Percentiles rank a stretch among this genome's conserved stretches.
These are phyloP conservation scores for Yamadazyma triangularis DNA, from an alignment of 1,139 yeast species.

Conservation along the genomic window DNA sequence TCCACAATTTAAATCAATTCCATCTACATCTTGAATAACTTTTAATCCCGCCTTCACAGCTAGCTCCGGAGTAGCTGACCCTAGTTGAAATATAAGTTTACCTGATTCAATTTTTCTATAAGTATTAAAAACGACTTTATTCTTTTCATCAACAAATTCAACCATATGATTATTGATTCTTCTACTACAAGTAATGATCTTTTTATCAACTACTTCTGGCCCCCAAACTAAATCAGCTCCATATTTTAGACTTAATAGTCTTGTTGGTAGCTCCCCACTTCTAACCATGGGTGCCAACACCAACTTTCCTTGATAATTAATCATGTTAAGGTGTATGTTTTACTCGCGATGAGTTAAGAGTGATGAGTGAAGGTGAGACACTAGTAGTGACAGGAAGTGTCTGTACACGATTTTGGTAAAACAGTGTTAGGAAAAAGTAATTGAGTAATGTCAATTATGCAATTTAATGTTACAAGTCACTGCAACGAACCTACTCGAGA, in stretches of 20 bases:
- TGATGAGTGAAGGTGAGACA: no score
- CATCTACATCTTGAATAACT: constrained; percentile 83
- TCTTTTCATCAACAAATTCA: constrained; percentile 44
- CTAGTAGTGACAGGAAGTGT: no score
- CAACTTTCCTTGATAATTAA: constrained; percentile 51
- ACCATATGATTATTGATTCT: constrained; percentile 55
- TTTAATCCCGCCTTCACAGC: constrained; percentile 85
- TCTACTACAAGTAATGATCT: constrained; percentile 66
- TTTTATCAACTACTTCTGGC: constrained; percentile 90
- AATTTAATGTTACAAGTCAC: no score
- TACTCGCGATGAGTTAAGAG: no score
- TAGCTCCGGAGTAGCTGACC: constrained; percentile 75
- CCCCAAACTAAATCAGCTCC: constrained; percentile 97
- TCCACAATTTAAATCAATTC: constrained; percentile 91
- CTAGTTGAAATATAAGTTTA: constrained; percentile 79
- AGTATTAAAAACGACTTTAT: constrained; percentile 65
- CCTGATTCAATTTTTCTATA: constrained; percentile 56
- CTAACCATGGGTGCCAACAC: constrained; percentile 97
- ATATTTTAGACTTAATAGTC: constrained; percentile 69
- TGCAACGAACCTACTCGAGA: no score
- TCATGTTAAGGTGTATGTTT: constrained; percentile 4
- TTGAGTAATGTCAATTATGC: no score
- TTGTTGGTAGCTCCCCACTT: constrained; percentile 87
- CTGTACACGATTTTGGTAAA: no score
- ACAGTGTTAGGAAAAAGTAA: no score